phyloP scores from a whole-genome alignment of 495 filamentous ascomycete genomes.

The Penicillium ucsense region DNA sequence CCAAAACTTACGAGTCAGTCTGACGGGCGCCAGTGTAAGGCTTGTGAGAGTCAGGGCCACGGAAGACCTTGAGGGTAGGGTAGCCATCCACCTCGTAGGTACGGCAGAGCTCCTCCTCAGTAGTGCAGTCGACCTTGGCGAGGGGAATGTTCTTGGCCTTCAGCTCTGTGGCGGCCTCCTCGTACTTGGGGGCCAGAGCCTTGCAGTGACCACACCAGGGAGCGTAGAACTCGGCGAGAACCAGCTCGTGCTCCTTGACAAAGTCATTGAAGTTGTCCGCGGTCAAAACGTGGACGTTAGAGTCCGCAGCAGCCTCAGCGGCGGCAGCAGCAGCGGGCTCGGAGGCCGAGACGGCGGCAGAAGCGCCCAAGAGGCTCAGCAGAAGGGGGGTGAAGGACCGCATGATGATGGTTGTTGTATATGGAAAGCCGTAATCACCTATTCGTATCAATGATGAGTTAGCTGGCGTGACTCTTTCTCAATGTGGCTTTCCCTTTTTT shows the following conservation, averaged over 20 bases:
- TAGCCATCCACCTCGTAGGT: conserved; percentile 89
- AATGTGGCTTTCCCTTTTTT: no score
- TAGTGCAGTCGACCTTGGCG: conserved; percentile 95
- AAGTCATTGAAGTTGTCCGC: conserved; percentile 80
- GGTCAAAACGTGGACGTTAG: conserved; percentile 69
- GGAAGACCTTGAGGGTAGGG: conserved; percentile 98
- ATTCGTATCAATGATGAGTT: neutral
- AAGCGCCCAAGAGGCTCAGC: conserved; percentile 50
- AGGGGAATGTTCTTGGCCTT: conserved; percentile 93
- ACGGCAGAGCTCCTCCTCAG: conserved; percentile 84
- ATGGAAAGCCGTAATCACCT: conserved; percentile 8
- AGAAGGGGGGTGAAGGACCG: conserved; percentile 45
- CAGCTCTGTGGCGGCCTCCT: conserved; percentile 83
- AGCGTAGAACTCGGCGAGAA: conserved; percentile 96
- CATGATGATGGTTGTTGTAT: conserved; percentile 34
- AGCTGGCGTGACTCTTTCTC: neutral
- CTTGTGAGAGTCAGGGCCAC: conserved; percentile 70
- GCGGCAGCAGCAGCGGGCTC: conserved; percentile 25
- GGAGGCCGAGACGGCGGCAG: conserved; percentile 52
- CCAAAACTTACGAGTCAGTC: conserved; percentile 62
- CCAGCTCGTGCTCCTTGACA: conserved; percentile 74
- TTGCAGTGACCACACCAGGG: conserved; percentile 99
- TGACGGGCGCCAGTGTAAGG: conserved; percentile 88
- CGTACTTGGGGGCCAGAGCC: conserved; percentile 80
- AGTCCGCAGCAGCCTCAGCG: conserved; percentile 34